Base-by-base conservation (phyloP, 768 basidiomycete species). In the Russula ochroleuca region DNA sequence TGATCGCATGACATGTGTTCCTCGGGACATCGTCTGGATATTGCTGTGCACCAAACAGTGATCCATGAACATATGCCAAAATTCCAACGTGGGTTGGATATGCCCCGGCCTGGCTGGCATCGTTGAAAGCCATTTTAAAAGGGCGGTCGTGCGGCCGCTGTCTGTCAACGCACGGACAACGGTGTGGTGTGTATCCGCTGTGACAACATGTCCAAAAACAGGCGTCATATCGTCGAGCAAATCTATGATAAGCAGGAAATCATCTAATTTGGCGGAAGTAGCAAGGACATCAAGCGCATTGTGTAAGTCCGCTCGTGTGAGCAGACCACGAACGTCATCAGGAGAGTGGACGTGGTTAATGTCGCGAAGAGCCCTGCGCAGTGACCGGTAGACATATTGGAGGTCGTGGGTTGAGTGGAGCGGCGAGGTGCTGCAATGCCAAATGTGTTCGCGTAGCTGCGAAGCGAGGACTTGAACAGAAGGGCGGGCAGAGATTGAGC, bases 41-140 rank as follows among this genome's bases (percentile, higher is more conserved):
- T 48, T 51, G 41, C 47, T 47, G 25, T 63, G 50, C 15, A 15
- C 69, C 67, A 45, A 67, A 62, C 78, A 79, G 19, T 71, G 72
- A 41, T 80, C 75, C 40, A 88, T 73, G 65, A 85, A 78, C 11
- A 78, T 63, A 65, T 86, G 81, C 75, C 84, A 84, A 61, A 85
- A 84, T 23, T 80, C 75, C 41, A 80, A 72, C 25, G 79, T 78
- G 0, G 85, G 84, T 5, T 70, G 71, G 49, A 79, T 65, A 40
- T 78, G 69, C 2, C 80, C 80, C 3, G 83, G 77, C 55, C 79
- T 80, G 28, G 73, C 73, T 15, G 80, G 76, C 79, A 88, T 85
- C n/a, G 75, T 75, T 49, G 68, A 69, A 3, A 90, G 73, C 81
- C 86, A 85, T 25, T 77, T 72, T 31, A 78, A 69, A 43, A 82